These are phyloP conservation scores for Cyclotella sp. DNA, from an alignment of 108 stramenopile genomes.

Conservation along the genomic window DNA sequence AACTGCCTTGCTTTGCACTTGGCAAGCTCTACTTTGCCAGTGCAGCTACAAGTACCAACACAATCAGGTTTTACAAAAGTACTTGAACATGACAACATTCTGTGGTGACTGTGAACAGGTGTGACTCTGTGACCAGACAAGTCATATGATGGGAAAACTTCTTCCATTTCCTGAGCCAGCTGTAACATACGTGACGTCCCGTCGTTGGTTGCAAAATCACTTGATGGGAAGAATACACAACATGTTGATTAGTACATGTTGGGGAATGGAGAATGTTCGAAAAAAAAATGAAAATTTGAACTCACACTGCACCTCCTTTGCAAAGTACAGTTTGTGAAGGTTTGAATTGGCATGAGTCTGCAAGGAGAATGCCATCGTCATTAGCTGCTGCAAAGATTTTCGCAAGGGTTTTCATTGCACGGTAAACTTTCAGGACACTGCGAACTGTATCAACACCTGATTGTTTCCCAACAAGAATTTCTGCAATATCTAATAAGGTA, in stretches of 20 bases:
- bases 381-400: constrained; percentile 8
- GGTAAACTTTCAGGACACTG: constrained; percentile 24
- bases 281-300: too few relatives aligned
- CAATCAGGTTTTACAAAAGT: constrained; percentile 12
- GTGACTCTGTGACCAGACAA: constrained; percentile 13
- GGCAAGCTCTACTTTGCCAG: not conserved
- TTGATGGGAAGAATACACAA: constrained; percentile 5
- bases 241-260: not conserved
- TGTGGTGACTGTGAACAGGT: constrained; percentile 4
- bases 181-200: not conserved
- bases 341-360: constrained; percentile 33
- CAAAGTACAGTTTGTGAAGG: not conserved
- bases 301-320: not conserved
- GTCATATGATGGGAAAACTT: constrained; percentile 31
- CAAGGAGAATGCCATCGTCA: constrained; percentile 26
- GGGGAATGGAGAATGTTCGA: too few relatives aligned
- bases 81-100: not conserved
- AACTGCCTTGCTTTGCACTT: constrained; percentile 33
- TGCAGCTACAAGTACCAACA: constrained; percentile 10
- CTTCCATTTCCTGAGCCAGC: constrained; percentile 28
- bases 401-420: constrained; percentile 4
- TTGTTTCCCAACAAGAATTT: constrained; percentile 15
- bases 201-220: constrained; percentile 16
- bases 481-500: constrained; percentile 38
- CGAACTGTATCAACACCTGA: constrained; percentile 28